Base-by-base conservation (phyloP, 139 green algal species). In the Chloropicon primus region DNA sequence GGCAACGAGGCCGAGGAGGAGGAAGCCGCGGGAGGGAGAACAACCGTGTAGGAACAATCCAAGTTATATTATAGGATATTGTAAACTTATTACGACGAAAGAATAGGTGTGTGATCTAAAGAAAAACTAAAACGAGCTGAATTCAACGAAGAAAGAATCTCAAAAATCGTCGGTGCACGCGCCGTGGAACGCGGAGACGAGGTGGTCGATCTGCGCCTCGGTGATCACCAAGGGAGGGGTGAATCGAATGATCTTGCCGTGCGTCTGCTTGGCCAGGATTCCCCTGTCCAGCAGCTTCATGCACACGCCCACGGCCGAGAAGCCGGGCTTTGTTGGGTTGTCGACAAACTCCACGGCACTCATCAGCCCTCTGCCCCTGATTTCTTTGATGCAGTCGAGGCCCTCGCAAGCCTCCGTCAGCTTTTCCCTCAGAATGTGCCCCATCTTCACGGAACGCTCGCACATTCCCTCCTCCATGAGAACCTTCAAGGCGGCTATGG, bases 231-330 rank as follows among this genome's bases (percentile, higher is more conserved):
- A 78, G n/a, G 83, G 83, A 21, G 83, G 83, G 0, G 81, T 77
- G 24, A 87, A 71, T 71, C 93, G 86, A 79, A 97, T 97, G 80
- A 97, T 95, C 81, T 96, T 90, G 28, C 89, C 84, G 27, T 97
- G 93, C 0, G 94, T 98, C n/a, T 94, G 95, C 88, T 99, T 99
- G 71, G 92, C 89, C 73, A 90, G 87, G 74, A 97, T 79, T 1
- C 93, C 93, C 54, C 82, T 81, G 79, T 96, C 87, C 54, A 89
- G 89, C 53, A 99, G 86, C 53, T 77, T 74, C 54, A 97, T 53
- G 88, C 95, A 99, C 21, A 98, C 80, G 28, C 99, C 91, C 78
- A 84, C 93, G 1, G 95, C 94, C 22, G 74, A 83, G 2, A 91
- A 79, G 24, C 87, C 87, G n/a, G n/a, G n/a, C n/a, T n/a, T n/a